Evolutionary conservation across 306 rosid genomes (phyloP).

Genomic region (Psophocarpus tetragonolobus): DNA sequence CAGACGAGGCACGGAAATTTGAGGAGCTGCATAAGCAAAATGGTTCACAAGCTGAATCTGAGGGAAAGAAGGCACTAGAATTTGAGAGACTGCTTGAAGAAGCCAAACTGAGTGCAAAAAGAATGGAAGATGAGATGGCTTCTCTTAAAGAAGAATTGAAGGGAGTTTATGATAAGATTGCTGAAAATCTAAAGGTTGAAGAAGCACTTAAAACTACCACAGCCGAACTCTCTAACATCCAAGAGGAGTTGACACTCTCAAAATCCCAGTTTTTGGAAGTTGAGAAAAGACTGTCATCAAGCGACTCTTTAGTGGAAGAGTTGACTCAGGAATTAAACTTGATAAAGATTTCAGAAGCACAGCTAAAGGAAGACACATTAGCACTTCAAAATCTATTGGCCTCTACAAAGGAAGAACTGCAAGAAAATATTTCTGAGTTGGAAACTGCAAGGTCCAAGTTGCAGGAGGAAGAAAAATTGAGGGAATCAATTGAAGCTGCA

Average conservation of each 20-base stretch:
- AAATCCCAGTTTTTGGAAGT: conserved; percentile 63
- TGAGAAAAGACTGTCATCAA: conserved; percentile 59
- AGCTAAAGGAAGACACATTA: conserved; percentile 72
- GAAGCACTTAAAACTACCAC: conserved; percentile 65
- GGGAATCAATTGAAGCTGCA: conserved; percentile 60
- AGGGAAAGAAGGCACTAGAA: conserved; percentile 66
- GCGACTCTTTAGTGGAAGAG: conserved; percentile 58
- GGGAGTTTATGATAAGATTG: conserved; percentile 66
- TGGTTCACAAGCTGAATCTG: conserved; percentile 77
- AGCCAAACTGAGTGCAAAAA: conserved; percentile 57
- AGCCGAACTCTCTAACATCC: conserved; percentile 67
- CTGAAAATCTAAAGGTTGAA: conserved; percentile 72
- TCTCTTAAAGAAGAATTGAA: conserved; percentile 73
- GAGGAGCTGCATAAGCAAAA: conserved; percentile 91
- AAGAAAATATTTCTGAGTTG: conserved; percentile 59
- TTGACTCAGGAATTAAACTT: conserved; percentile 55
- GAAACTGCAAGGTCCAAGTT: conserved; percentile 59
- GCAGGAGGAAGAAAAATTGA: conserved; percentile 62
- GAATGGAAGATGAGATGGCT: conserved; percentile 66
- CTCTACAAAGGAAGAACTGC: conserved; percentile 72
- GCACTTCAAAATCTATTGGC: conserved; percentile 57
- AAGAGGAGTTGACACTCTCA: conserved; percentile 66
- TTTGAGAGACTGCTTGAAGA: conserved; percentile 75
- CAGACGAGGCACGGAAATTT: conserved; percentile 59
- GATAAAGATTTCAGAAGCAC: conserved; percentile 62